Base-by-base conservation (phyloP, 371 early-diverging fungal species). In the Quaeritorhiza haematococci region DNA sequence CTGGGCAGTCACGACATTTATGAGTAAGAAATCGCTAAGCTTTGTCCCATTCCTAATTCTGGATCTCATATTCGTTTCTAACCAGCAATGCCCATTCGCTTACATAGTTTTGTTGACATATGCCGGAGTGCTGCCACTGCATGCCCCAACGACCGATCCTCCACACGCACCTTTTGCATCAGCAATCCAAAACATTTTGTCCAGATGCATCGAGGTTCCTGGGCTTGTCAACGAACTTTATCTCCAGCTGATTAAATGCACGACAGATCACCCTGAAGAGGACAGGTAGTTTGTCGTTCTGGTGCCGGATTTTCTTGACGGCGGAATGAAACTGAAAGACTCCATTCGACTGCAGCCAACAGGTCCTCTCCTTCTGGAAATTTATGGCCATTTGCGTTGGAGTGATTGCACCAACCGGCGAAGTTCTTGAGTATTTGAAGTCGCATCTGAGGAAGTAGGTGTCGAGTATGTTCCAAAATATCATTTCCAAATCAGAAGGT, bases 181-280 rank as follows among this genome's bases (percentile, higher is more conserved):
- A 17, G 50, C 45, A 5, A 21, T 69, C 4, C 67, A 70, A 47
- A 34, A 45, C 13, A 27, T 71, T n/a, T 30, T 66, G 19, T 55
- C 55, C n/a, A 61, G 63, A 32, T 69, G 71, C 47, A n/a, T 77
- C 28, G 64, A 69, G 13, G 35, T 42, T 19, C 68, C 69, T 2
- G 30, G 23, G 2, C 38, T 70, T 1, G 43, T 62, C 8, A 66
- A 73, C 53, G 78, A 77, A 53, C 63, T 77, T 8, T 77, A 71
- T 45, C 55, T 75, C 15, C 78, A 77, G 56, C 62, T 77, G 5
- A 61, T 74, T 44, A 72, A 73, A 38, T 57, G 64, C 50, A 74
- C 78, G 4, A 63, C 70, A n/a, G 57, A 55, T n/a, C 62, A 72
- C 57, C 65, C 66, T 0, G 71, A 71, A 6, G 58, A 61, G 19